Evolutionary conservation across 2,329 filamentous ascomycete genomes (phyloP).

Genomic region (Penicillium griseofulvum): DNA sequence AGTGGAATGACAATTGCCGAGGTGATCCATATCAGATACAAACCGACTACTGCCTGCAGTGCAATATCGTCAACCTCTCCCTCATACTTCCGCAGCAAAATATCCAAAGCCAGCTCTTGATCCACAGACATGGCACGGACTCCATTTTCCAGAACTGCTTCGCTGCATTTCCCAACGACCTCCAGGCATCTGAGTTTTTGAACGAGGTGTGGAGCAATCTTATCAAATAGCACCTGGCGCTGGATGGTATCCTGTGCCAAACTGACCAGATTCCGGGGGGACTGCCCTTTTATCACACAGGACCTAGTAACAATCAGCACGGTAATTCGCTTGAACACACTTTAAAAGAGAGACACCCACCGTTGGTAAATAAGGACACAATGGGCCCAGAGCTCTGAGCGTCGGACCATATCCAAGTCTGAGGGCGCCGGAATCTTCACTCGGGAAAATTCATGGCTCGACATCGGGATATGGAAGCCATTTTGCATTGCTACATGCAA

Average conservation of each 20-base stretch:
- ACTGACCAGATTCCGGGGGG: constrained; percentile 33
- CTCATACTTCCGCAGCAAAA: constrained; percentile 38
- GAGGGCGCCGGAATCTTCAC: constrained; percentile 30
- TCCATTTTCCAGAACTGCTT: constrained; percentile 39
- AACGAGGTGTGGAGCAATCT: constrained; percentile 34
- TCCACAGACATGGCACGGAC: constrained; percentile 38
- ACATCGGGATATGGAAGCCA: constrained; percentile 43
- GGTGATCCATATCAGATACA: not conserved
- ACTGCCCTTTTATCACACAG: constrained; percentile 40
- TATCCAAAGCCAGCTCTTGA: constrained; percentile 40
- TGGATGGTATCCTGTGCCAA: constrained; percentile 38
- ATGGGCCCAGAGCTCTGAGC: constrained; percentile 43
- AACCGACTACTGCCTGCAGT: constrained; percentile 33
- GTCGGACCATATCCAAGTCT: constrained; percentile 37
- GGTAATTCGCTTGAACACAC: not conserved
- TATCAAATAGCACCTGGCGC: constrained; percentile 34
- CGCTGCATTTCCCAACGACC: constrained; percentile 36
- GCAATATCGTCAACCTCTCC: constrained; percentile 37
- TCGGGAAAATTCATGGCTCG: constrained; percentile 43
- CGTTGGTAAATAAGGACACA: constrained; percentile 42
- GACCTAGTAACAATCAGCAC: constrained; percentile 24
- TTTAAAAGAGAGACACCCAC: constrained; percentile 19
- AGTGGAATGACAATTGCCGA: not conserved
- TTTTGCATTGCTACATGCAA: constrained; percentile 46
- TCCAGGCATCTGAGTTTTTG: constrained; percentile 41